A percentile compares a stretch with the other conserved stretches of the same genome.
These are phyloP conservation scores for Porodaedalea pini DNA, from an alignment of 1,284 basidiomycete genomes.

Conservation along the genomic window DNA sequence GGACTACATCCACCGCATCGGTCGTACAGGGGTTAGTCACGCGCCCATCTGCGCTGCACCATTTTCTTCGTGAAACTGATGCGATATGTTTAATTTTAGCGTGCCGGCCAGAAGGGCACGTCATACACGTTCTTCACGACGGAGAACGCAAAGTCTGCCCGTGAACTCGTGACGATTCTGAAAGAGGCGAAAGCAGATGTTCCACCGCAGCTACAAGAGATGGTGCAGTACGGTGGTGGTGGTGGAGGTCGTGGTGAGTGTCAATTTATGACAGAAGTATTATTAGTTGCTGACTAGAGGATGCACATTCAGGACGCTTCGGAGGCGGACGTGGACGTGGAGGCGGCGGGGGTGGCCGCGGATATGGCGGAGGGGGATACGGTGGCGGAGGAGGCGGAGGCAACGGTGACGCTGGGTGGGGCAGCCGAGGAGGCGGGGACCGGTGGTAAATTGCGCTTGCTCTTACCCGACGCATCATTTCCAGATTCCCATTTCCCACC, in stretches of 20 bases:
- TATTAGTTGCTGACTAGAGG: conserved; percentile 9
- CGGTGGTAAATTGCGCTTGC: conserved; percentile 10
- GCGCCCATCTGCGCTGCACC: neutral
- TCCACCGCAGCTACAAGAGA: conserved; percentile 90
- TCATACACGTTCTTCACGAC: conserved; percentile 97
- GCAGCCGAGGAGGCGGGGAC: conserved; percentile 9
- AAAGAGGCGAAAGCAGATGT: conserved; percentile 87
- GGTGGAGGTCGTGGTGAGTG: conserved; percentile 69
- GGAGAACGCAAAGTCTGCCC: conserved; percentile 91
- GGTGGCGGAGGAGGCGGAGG: conserved; percentile 41
- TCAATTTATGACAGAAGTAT: neutral
- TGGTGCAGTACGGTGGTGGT: conserved; percentile 83
- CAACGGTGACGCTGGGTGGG: conserved; percentile 25
- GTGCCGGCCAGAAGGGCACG: conserved; percentile 85
- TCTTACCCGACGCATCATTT: neutral
- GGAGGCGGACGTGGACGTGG: conserved; percentile 51
- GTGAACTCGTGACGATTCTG: conserved; percentile 87
- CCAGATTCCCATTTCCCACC: too few relatives aligned
- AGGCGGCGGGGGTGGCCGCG: conserved; percentile 42
- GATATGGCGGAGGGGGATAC: conserved; percentile 34
- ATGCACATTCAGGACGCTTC: conserved; percentile 48
- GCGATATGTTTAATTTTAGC: conserved; percentile 41
- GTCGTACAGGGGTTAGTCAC: conserved; percentile 69
- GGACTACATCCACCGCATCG: conserved; percentile 92
- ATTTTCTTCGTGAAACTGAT: neutral